phyloP scores from a whole-genome alignment of 2,329 filamentous ascomycete genomes.

The Cladosporium halotolerans region DNA sequence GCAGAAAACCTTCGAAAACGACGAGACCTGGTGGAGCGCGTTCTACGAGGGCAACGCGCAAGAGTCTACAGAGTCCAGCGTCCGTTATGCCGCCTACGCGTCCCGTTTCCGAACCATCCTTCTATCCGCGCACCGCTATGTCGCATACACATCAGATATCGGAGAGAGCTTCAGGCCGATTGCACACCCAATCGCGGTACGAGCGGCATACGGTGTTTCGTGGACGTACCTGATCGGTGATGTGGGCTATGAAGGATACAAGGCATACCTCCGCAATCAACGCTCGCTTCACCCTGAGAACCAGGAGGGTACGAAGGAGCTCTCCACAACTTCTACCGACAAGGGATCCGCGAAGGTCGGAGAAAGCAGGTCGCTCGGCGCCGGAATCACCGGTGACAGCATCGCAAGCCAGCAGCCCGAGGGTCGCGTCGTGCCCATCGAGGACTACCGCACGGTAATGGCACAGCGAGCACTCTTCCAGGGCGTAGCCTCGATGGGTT shows the following conservation, averaged over 20 bases:
- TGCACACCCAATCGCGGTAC: constrained; percentile 76
- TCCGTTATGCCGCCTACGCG: constrained; percentile 91
- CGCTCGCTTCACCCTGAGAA: constrained; percentile 62
- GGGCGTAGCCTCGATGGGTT: constrained; percentile 81
- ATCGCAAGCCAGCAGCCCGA: constrained; percentile 26
- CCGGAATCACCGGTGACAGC: constrained; percentile 17
- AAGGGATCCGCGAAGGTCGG: not conserved
- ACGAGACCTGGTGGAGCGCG: constrained; percentile 61
- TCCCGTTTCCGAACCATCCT: constrained; percentile 62
- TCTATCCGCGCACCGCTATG: constrained; percentile 85
- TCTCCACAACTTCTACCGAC: constrained; percentile 14
- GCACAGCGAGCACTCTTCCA: constrained; percentile 87
- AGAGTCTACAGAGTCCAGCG: constrained; percentile 74
- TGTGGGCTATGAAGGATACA: constrained; percentile 89
- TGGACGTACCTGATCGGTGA: constrained; percentile 92
- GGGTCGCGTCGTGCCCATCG: constrained; percentile 60
- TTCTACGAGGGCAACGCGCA: constrained; percentile 58
- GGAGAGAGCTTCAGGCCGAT: constrained; percentile 93
- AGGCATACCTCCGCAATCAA: constrained; percentile 85
- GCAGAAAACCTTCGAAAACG: constrained; percentile 50
- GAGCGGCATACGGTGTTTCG: constrained; percentile 78
- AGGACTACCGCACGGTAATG: constrained; percentile 90
- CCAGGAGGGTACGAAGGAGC: constrained; percentile 29
- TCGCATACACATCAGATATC: constrained; percentile 91
- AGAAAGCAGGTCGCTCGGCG: constrained; percentile 12